Evolutionary conservation across 2,329 filamentous ascomycete genomes (phyloP).

Genomic region (Didymella sp.): DNA sequence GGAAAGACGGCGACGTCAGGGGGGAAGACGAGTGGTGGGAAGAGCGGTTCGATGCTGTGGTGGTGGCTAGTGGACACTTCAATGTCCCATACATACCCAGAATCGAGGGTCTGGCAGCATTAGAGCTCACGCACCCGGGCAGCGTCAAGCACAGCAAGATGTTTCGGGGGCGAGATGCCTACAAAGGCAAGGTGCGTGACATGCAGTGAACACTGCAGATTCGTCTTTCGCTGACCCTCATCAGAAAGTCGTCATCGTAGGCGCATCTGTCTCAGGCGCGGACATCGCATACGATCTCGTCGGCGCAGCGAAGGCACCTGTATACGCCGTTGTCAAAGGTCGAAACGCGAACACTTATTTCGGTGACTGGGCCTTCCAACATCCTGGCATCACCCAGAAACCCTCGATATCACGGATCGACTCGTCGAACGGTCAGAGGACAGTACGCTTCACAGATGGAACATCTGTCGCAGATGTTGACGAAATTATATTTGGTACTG

Average conservation of each 20-base stretch:
- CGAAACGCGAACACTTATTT: constrained; percentile 63
- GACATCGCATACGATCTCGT: constrained; percentile 66
- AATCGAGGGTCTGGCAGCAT: constrained; percentile 58
- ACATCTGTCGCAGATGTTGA: constrained; percentile 62
- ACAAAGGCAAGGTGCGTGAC: constrained; percentile 53
- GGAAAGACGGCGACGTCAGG: constrained; percentile 43
- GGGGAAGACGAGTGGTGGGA: constrained; percentile 67
- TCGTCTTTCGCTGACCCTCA: constrained; percentile 5
- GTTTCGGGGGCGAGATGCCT: constrained; percentile 58
- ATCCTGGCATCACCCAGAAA: constrained; percentile 59
- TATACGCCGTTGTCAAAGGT: constrained; percentile 63
- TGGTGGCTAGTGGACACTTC: constrained; percentile 68
- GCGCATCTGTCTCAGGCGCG: constrained; percentile 69
- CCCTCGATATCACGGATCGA: constrained; percentile 59
- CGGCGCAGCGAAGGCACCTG: constrained; percentile 54
- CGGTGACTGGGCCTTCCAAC: constrained; percentile 65
- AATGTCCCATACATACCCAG: constrained; percentile 64
- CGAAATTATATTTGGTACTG: constrained; percentile 70
- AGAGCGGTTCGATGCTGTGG: constrained; percentile 67
- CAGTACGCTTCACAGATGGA: constrained; percentile 65
- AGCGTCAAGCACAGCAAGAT: constrained; percentile 64
- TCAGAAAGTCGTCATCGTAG: constrained; percentile 66
- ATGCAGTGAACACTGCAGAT: not conserved
- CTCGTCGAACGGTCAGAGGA: constrained; percentile 44
- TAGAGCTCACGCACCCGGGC: constrained; percentile 56